phyloP scores from a whole-genome alignment of 495 filamentous ascomycete genomes.

The Xylaria castorea region DNA sequence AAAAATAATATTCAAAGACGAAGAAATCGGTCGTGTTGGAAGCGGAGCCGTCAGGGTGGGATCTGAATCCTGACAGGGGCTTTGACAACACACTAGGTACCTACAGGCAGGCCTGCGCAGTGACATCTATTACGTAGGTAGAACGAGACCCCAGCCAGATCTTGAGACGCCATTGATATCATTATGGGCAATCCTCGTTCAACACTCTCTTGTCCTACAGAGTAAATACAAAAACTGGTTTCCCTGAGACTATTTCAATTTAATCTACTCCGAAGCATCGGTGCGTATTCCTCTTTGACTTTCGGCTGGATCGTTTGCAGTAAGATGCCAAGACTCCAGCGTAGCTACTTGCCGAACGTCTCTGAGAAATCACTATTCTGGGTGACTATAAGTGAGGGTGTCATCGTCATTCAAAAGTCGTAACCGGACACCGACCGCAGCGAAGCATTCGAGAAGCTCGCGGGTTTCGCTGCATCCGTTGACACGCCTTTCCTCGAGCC shows the following conservation, averaged over 20 bases:
- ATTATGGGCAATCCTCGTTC: not conserved
- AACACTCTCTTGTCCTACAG: not conserved
- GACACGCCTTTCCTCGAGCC: not conserved
- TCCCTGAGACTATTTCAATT: not conserved
- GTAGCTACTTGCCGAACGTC: not conserved
- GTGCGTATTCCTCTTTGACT: not conserved
- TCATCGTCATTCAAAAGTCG: not conserved
- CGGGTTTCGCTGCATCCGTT: not conserved
- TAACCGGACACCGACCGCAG: constrained; percentile 4
- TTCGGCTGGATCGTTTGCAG: not conserved
- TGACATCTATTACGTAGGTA: constrained; percentile 19
- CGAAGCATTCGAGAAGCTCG: constrained; percentile 8
- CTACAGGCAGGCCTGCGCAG: not conserved
- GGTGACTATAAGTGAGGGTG: not conserved
- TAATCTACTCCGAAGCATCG: not conserved
- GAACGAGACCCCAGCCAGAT: not conserved
- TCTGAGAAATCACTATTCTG: not conserved
- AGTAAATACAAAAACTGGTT: not conserved
- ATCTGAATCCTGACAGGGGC: constrained; percentile 5
- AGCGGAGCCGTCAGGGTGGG: constrained; percentile 4
- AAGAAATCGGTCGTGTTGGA: not conserved
- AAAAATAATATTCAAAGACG: not conserved
- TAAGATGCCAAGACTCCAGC: not conserved
- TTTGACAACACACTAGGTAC: not conserved
- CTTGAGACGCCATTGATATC: constrained; percentile 18